A percentile compares a stretch with the other conserved stretches of the same genome.
Evolutionary conservation across 2,329 filamentous ascomycete species (phyloP).

Genomic region (Alternaria brassicae): DNA sequence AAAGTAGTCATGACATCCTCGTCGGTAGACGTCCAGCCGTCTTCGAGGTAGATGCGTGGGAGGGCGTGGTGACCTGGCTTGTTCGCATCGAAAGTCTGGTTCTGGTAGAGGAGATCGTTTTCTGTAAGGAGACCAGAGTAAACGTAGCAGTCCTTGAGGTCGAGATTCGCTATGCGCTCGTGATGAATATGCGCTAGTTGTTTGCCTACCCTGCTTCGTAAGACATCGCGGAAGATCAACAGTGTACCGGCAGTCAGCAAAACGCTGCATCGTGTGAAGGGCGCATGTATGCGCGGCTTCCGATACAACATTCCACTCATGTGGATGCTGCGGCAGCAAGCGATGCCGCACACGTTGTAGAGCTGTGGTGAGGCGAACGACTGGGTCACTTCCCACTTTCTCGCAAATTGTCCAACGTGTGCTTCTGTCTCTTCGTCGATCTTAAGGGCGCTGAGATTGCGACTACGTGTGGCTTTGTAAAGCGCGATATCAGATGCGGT

Average conservation of each 20-base stretch:
- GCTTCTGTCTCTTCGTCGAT: conserved; percentile 73
- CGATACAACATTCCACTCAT: conserved; percentile 69
- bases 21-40: conserved; percentile 67
- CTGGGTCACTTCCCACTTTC: conserved; percentile 72
- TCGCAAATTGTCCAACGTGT: conserved; percentile 68
- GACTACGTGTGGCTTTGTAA: conserved; percentile 63
- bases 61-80: conserved; percentile 66
- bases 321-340: conserved; percentile 66
- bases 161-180: conserved; percentile 64
- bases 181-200: conserved; percentile 68
- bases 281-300: conserved; percentile 68
- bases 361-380: conserved; percentile 68
- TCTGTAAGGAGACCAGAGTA: conserved; percentile 70
- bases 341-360: conserved; percentile 73
- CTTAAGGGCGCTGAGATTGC: conserved; percentile 65
- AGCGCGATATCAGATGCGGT: conserved; percentile 63
- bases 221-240: conserved; percentile 67
- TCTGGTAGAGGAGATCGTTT: conserved; percentile 68
- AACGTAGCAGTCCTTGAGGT: conserved; percentile 69
- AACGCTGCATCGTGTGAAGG: conserved; percentile 67
- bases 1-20: conserved; percentile 72
- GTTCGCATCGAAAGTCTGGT: conserved; percentile 69
- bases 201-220: conserved; percentile 63
- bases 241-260: conserved; percentile 67
- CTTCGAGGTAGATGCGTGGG: conserved; percentile 66